Evolutionary conservation across 306 rosid species (phyloP).

Genomic region (Cercis canadensis): DNA sequence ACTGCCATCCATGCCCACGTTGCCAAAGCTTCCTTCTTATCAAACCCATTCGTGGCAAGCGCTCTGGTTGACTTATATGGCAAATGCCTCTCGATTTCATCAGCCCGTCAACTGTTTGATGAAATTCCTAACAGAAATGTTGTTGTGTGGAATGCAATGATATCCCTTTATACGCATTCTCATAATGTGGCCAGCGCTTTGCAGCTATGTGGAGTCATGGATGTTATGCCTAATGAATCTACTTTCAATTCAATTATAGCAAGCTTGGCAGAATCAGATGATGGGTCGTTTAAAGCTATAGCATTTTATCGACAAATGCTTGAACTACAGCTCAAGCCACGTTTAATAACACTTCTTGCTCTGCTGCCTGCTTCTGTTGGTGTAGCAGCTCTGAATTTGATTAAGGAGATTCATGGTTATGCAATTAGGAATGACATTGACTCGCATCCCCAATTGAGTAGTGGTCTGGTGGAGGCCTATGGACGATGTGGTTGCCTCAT

Average conservation of each 20-base stretch:
- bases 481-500: constrained; percentile 69
- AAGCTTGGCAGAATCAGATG: constrained; percentile 40
- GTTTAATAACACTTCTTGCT: constrained; percentile 68
- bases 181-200: constrained; percentile 45
- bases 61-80: constrained; percentile 71
- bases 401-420: constrained; percentile 76
- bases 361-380: constrained; percentile 64
- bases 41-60: constrained; percentile 58
- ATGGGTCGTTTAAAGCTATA: constrained; percentile 54
- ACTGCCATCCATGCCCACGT: constrained; percentile 69
- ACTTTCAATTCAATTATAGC: constrained; percentile 71
- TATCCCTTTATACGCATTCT: constrained; percentile 55
- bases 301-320: constrained; percentile 58
- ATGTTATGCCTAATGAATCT: constrained; percentile 54
- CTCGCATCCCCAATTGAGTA: constrained; percentile 59
- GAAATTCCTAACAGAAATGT: constrained; percentile 62
- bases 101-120: constrained; percentile 68
- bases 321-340: constrained; percentile 47
- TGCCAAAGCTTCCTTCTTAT: constrained; percentile 54
- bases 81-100: constrained; percentile 47
- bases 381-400: constrained; percentile 56
- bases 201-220: constrained; percentile 56
- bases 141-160: constrained; percentile 73
- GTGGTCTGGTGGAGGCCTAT: constrained; percentile 76
- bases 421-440: constrained; percentile 56